phyloP scores from a whole-genome alignment of 1,284 basidiomycete species.

The Kwoniella shivajii region DNA sequence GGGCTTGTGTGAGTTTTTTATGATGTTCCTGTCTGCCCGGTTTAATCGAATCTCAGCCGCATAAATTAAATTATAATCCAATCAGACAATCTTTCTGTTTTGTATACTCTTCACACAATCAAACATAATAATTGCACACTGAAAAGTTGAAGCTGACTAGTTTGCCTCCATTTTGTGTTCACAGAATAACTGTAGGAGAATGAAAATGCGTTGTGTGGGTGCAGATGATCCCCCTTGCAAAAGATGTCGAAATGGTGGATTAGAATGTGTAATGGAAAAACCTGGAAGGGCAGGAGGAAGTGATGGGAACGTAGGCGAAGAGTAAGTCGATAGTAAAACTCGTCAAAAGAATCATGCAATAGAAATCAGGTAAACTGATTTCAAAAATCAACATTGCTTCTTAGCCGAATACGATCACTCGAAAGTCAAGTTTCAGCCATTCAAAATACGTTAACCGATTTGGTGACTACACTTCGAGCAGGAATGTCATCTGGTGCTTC shows the following conservation, averaged over 20 bases:
- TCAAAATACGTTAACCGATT: conserved; percentile 73
- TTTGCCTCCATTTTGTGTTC: background rate
- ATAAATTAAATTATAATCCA: too few relatives aligned
- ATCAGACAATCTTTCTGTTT: background rate
- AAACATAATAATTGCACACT: background rate
- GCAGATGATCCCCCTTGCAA: conserved; percentile 93
- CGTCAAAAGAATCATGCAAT: background rate
- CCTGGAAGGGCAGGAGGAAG: conserved; percentile 72
- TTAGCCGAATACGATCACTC: conserved; percentile 81
- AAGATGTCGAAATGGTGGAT: conserved; percentile 78
- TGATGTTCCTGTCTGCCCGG: background rate
- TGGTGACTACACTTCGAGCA: conserved; percentile 60
- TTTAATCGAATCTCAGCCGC: too few relatives aligned
- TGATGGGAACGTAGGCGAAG: conserved; percentile 63
- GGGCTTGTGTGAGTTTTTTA: conserved; percentile 42
- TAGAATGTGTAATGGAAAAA: conserved; percentile 89
- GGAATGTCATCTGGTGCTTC: conserved; percentile 31
- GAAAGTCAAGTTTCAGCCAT: conserved; percentile 82
- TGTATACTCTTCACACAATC: background rate
- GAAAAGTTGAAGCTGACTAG: too few relatives aligned
- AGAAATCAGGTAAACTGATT: background rate
- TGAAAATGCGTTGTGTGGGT: conserved; percentile 65
- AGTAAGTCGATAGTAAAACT: too few relatives aligned
- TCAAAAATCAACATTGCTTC: background rate
- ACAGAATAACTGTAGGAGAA: conserved; percentile 53